These are phyloP conservation scores for Leersia perrieri DNA, from an alignment of 176 grass and related monocot genomes.

Conservation along the genomic window DNA sequence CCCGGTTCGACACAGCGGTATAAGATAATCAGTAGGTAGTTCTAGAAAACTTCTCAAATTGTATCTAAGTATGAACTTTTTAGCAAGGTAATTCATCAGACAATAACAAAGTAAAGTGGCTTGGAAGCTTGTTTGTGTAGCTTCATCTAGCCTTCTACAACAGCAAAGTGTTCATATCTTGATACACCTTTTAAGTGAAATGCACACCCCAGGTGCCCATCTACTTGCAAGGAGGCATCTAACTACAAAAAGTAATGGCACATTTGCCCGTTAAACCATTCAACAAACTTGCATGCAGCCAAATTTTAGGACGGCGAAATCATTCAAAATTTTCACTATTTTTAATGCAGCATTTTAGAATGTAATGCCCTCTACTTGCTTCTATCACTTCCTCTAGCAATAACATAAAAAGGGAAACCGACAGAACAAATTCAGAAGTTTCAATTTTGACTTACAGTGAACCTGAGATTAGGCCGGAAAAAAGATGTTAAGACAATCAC, in stretches of 20 bases:
- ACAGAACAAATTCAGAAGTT: not conserved
- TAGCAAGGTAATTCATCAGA: not conserved
- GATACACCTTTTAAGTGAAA: not conserved
- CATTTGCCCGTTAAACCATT: not conserved
- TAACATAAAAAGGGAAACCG: constrained; percentile 16
- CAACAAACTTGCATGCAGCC: not conserved
- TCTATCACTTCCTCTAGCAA: not conserved
- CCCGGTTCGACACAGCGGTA: not conserved
- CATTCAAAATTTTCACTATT: not conserved
- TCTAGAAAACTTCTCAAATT: not conserved
- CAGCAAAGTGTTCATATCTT: not conserved
- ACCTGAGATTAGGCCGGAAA: constrained; percentile 90
- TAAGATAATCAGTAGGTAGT: constrained; percentile 1
- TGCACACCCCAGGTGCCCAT: not conserved
- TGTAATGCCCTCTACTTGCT: not conserved
- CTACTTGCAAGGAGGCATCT: not conserved
- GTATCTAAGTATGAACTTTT: not conserved
- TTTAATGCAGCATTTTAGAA: constrained; percentile 1
- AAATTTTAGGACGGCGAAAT: not conserved
- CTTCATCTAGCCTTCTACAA: not conserved
- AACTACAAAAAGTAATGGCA: not conserved
- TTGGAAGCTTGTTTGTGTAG: not conserved
- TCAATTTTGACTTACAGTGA: constrained; percentile 52
- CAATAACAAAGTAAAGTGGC: not conserved
- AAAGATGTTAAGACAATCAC: constrained; percentile 71